Base-by-base conservation (phyloP, 441 rosid species). In the Arabidopsis lyrata region DNA sequence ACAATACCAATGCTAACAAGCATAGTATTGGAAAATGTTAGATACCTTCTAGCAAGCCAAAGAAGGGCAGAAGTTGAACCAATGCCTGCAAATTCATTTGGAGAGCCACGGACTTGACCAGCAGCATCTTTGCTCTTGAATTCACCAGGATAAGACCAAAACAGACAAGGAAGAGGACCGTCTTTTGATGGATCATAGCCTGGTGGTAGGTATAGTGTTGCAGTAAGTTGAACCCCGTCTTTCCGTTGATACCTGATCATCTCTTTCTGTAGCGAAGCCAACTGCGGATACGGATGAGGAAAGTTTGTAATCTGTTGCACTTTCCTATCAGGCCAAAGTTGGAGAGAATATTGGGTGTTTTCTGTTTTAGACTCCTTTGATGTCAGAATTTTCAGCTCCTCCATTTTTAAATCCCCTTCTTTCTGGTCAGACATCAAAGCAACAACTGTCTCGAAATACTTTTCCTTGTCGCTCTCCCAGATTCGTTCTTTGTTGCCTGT, bases 41-140 rank as follows among this genome's bases (percentile, higher is more conserved):
- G 84, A 52, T 87, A 83, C 99, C 98, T 88, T 84, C 99, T 89
- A 71, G 99, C 95, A 73, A 95, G 89, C 97, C 96, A 95, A 74
- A 95, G 97, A 77, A 95, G 97, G 75, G 94, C 85, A 60, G 97
- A 95, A 72, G 97, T 90, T 11, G 99, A 80, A 68, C 98, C 99
- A 72, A 95, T 95, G 84, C 92, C 95, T 10, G 98, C 78, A 84
- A 95, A 95, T 79, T 88, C 93, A 87, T 92, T 95, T 75, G 99
- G 99, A 78, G 99, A 95, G 82, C 99, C 97, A 70, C 99, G 98
- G 72, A 95, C 97, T 85, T 95, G 99, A 65, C 98, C 84, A 44
- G 99, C 99, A 78, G 99, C 98, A 78, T 92, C 98, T 88, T 92
- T 92, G 88, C 96, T 95, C 83, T 92, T 95, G 77, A 95, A 95